Conservation (phyloP, 768 basidiomycete genomes). For the Mycena latifolia region DNA sequence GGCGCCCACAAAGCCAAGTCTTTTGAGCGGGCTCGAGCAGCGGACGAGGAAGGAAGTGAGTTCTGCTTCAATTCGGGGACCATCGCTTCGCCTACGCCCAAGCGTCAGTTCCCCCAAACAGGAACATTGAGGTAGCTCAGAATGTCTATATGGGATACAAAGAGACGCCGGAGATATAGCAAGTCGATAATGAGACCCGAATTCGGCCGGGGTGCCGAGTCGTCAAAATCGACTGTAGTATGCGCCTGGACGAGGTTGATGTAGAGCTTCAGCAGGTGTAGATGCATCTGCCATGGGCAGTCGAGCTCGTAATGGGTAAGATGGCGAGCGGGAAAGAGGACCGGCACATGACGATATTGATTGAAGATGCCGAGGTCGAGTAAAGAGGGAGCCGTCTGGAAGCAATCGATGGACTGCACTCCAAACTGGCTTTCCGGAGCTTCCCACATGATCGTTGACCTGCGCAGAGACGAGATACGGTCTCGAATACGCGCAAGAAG, state of each 20-base stretch:
- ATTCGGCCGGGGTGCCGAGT: neutral
- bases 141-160: neutral
- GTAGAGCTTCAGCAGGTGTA: neutral
- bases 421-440: neutral
- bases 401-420: neutral
- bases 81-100: neutral
- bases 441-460: neutral
- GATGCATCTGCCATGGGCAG: constrained; percentile 4
- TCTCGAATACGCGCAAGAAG: neutral
- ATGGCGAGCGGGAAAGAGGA: neutral
- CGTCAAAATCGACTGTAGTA: neutral
- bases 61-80: neutral
- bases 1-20: too few species aligned
- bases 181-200: neutral
- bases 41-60: neutral
- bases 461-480: neutral
- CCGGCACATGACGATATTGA: neutral
- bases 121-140: neutral
- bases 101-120: neutral
- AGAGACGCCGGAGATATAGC: neutral
- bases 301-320: constrained; percentile 8
- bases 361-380: too few species aligned
- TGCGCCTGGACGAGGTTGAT: constrained; percentile 6
- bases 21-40: neutral
- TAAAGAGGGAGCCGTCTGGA: constrained; percentile 5